Evolutionary conservation across 345 rosid genomes (phyloP).

Genomic region (Populus simonii): DNA sequence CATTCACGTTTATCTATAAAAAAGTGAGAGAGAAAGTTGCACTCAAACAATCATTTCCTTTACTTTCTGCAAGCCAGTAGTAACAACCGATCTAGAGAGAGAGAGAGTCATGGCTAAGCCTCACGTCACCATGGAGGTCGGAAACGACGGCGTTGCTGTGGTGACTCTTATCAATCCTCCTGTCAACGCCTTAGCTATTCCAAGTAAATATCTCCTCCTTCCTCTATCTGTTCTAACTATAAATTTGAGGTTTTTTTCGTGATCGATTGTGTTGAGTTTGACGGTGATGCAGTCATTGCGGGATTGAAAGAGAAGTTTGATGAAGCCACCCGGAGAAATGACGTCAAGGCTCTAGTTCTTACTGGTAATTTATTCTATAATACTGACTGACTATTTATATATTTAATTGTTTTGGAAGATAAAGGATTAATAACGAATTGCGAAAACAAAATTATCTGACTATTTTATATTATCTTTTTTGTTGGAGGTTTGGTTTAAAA

Average conservation of each 20-base stretch:
- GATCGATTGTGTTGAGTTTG: neutral
- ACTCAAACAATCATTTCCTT: too few relatives aligned
- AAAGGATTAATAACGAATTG: too few relatives aligned
- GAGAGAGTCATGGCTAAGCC: slow-evolving; percentile 47
- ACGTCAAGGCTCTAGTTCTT: slow-evolving; percentile 82
- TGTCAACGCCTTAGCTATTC: slow-evolving; percentile 79
- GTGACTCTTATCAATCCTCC: slow-evolving; percentile 87
- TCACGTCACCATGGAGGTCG: slow-evolving; percentile 64
- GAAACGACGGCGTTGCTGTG: slow-evolving; percentile 86
- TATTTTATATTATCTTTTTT: too few relatives aligned
- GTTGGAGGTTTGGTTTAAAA: neutral
- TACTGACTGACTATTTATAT: neutral
- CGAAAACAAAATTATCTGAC: too few relatives aligned
- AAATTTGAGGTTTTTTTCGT: neutral
- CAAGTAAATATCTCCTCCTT: slow-evolving; percentile 39
- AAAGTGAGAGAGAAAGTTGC: too few relatives aligned
- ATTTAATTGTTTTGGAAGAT: too few relatives aligned
- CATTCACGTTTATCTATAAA: too few relatives aligned
- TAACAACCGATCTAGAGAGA: too few relatives aligned
- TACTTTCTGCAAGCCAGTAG: too few relatives aligned
- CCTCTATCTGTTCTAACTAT: neutral
- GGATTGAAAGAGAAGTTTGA: slow-evolving; percentile 73
- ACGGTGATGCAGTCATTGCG: slow-evolving; percentile 44
- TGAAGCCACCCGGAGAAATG: slow-evolving; percentile 66
- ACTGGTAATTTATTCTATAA: slow-evolving; percentile 41